phyloP scores from a whole-genome alignment of 306 rosid genomes.

The Fragaria vesca region DNA sequence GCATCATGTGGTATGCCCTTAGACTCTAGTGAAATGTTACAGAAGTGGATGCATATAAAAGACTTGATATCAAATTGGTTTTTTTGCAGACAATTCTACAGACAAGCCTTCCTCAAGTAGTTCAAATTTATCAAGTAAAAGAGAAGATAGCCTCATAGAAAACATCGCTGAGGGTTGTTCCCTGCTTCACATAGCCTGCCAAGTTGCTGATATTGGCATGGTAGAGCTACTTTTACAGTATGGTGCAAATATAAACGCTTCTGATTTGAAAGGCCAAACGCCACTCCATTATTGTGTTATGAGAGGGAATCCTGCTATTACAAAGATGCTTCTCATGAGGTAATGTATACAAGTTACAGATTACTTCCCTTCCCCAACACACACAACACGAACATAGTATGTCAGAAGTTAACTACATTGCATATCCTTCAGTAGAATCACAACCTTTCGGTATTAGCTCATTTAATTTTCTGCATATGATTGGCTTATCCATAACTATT shows the following conservation, averaged over 20 bases:
- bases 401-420: not conserved
- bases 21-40: constrained; percentile 15
- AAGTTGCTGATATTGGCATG: constrained; percentile 62
- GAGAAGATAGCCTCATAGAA: constrained; percentile 36
- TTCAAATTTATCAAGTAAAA: constrained; percentile 26
- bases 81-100: constrained; percentile 36
- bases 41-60: constrained; percentile 19
- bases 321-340: constrained; percentile 47
- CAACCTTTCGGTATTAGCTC: not conserved
- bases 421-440: not conserved
- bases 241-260: constrained; percentile 63
- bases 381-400: not conserved
- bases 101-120: constrained; percentile 43
- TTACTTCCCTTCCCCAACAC: not conserved
- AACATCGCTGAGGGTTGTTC: constrained; percentile 45
- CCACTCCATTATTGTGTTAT: constrained; percentile 64
- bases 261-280: constrained; percentile 56
- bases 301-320: constrained; percentile 41
- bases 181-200: constrained; percentile 77
- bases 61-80: constrained; percentile 14
- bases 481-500: not conserved
- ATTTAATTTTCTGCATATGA: not conserved
- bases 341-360: too few species aligned
- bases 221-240: constrained; percentile 76
- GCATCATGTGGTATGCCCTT: constrained; percentile 43